Conservation (phyloP, 768 basidiomycete species). For the Auricularia sp. region DNA sequence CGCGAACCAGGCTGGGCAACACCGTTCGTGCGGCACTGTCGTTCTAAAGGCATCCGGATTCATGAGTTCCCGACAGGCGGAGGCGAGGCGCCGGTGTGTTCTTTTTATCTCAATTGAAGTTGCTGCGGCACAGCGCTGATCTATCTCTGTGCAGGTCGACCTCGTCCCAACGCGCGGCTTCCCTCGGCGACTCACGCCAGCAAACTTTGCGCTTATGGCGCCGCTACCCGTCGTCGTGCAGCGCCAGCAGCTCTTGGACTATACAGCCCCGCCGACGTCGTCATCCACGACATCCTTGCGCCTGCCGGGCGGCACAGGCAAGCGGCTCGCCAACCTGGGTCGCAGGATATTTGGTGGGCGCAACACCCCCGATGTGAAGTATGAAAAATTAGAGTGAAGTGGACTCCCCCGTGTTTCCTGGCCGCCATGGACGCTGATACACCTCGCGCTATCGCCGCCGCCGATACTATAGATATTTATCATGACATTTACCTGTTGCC, state of each 20-base stretch:
- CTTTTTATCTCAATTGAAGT: not conserved
- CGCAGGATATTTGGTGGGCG: not conserved
- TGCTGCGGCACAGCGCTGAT: not conserved
- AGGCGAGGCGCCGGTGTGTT: not conserved
- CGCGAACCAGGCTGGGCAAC: not conserved
- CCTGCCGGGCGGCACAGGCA: not conserved
- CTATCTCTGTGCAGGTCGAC: not conserved
- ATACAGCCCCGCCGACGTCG: not conserved
- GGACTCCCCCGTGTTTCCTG: too few relatives aligned
- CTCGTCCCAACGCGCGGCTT: not conserved
- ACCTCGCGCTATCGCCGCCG: too few relatives aligned
- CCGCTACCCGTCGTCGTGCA: not conserved
- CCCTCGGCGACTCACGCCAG: not conserved
- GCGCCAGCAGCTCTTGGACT: not conserved
- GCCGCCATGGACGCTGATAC: too few relatives aligned
- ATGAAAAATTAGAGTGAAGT: not conserved
- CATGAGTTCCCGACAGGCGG: not conserved
- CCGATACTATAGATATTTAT: too few relatives aligned
- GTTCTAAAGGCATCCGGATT: not conserved
- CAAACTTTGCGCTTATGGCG: not conserved
- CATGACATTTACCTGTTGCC: too few relatives aligned
- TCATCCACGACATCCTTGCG: not conserved
- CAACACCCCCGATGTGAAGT: not conserved
- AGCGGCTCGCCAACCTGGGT: not conserved
- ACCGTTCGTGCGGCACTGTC: constrained; percentile 1